These are phyloP conservation scores for Clavariopsis aquatica DNA, from an alignment of 495 filamentous ascomycete species.

Conservation along the genomic window DNA sequence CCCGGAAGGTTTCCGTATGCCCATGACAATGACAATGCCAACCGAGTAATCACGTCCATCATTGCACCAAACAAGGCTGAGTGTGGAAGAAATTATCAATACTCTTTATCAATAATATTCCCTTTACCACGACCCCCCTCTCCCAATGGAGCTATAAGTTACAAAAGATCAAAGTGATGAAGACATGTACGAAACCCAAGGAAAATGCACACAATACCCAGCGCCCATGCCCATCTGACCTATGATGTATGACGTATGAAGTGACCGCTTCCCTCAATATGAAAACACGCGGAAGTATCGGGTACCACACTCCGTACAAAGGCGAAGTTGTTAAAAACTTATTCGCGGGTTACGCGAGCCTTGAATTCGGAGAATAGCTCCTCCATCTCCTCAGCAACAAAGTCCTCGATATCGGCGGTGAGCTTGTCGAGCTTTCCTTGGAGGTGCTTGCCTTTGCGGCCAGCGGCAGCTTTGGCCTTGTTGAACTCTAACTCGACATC, in stretches of 20 bases:
- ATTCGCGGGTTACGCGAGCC: constrained; percentile 29
- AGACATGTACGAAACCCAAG: constrained; percentile 11
- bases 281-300: background rate
- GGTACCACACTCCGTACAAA: constrained; percentile 1
- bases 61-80: background rate
- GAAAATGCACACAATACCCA: constrained; percentile 7
- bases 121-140: background rate
- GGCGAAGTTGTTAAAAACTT: background rate
- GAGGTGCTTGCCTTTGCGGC: constrained; percentile 23
- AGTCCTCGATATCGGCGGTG: constrained; percentile 58
- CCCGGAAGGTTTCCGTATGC: too few species aligned
- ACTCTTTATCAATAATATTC: background rate
- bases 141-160: constrained; percentile 1
- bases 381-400: constrained; percentile 68
- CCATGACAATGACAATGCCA: too few species aligned
- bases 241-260: constrained; percentile 7
- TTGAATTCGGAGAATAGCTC: constrained; percentile 65
- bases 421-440: constrained; percentile 42
- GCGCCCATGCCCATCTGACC: constrained; percentile 14
- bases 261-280: constrained; percentile 2
- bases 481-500: constrained; percentile 32
- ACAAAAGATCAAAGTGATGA: constrained; percentile 16
- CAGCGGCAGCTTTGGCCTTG: constrained; percentile 21
- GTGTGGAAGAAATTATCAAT: background rate
- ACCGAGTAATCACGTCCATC: background rate